Base-by-base conservation (phyloP, 2,329 filamentous ascomycete genomes). In the Penicillium griseofulvum region DNA sequence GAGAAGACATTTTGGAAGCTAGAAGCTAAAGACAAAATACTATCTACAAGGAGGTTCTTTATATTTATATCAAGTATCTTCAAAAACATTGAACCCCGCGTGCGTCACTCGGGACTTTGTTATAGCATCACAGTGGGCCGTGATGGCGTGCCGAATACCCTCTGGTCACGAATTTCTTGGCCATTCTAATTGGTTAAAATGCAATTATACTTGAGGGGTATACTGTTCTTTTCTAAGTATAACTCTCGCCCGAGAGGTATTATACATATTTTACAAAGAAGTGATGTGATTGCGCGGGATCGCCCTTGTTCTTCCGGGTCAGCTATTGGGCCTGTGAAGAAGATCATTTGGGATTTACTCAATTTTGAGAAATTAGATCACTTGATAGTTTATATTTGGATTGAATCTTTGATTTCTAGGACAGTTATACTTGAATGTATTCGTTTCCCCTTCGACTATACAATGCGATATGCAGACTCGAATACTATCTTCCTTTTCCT, bases 81-180 rank as follows among this genome's bases (percentile, higher is more conserved):
- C 12, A 19, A 33, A 14, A 19, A 39, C 12, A 28, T 10, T 22
- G 5, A 17, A 42, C 55, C 55, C 51, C 55, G 54, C 55, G 46
- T 59, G 49, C 56, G 54, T 62, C 50, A 58, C 26, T 22, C 5
- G 16, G 7, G 2, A 33, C 11, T 16, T 28, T 28, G 33, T 11
- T 52, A 67, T 68, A 68, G 64, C 70, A 71, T 69, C 70, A 73
- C 58, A 58, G 70, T 72, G 71, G 71, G 59, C 60, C 68, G 52
- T 16, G 63, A 73, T 73, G 65, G 65, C 70, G 71, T 68, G 48
- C 44, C 44, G 52, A 36, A 49, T 56, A 44, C 42, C 11, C 11
- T 14, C 29, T 31, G 11, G 29, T 33, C 19, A 5, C 28, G 16
- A 43, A 24, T 34, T 34, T 14, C 11, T 4, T 2, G n/a, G 11